phyloP scores from a whole-genome alignment of 2,329 filamentous ascomycete genomes.

The Ceratocystis colombiana region DNA sequence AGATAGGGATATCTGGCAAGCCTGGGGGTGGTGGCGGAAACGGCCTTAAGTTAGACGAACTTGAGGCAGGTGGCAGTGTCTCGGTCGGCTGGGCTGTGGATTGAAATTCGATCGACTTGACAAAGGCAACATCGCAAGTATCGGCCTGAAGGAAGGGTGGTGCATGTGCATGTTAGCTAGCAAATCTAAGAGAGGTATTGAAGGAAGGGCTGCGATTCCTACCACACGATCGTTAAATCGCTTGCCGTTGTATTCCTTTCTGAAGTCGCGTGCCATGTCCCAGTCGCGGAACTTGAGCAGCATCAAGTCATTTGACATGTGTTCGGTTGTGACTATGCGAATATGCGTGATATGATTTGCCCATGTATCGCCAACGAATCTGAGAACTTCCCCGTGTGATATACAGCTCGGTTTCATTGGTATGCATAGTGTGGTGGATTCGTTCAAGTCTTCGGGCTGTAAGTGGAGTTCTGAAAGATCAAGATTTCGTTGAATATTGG shows the following conservation, averaged over 20 bases:
- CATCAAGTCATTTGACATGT: constrained; percentile 86
- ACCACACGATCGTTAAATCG: constrained; percentile 88
- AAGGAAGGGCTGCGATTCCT: constrained; percentile 27
- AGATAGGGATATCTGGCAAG: constrained; percentile 84
- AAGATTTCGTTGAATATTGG: constrained; percentile 30
- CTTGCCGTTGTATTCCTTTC: constrained; percentile 80
- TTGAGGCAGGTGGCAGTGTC: constrained; percentile 40
- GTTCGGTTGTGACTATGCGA: constrained; percentile 80
- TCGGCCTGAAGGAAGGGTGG: constrained; percentile 50
- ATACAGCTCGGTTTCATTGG: constrained; percentile 91
- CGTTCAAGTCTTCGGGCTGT: constrained; percentile 48
- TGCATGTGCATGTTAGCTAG: background rate
- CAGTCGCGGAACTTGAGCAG: constrained; percentile 83
- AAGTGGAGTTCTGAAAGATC: constrained; percentile 12
- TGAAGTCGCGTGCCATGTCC: constrained; percentile 66
- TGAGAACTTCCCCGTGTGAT: constrained; percentile 79
- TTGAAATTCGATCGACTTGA: constrained; percentile 82
- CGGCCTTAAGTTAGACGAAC: constrained; percentile 44
- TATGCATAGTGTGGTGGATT: constrained; percentile 73
- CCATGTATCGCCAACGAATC: constrained; percentile 82
- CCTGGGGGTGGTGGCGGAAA: constrained; percentile 64
- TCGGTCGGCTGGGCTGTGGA: constrained; percentile 42
- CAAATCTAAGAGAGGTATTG: background rate
- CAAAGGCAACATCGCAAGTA: constrained; percentile 88
- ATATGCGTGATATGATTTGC: constrained; percentile 84